phyloP scores from a whole-genome alignment of 768 basidiomycete genomes.

The Boletus rubropictus region DNA sequence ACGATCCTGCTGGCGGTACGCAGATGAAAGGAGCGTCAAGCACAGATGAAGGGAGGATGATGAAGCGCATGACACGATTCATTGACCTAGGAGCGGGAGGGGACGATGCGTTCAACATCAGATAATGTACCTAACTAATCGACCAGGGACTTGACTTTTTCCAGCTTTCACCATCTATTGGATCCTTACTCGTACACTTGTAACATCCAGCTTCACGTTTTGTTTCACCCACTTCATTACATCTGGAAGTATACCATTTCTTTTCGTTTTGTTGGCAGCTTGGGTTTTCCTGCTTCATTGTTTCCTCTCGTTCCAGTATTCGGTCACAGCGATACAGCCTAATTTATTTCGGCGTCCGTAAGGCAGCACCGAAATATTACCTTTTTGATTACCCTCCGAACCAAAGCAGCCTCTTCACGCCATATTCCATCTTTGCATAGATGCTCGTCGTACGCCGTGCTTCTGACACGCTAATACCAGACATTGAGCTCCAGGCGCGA shows the following conservation, averaged over 20 bases:
- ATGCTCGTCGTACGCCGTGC: constrained; percentile 82
- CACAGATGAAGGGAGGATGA: constrained; percentile 46
- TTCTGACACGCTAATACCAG: constrained; percentile 56
- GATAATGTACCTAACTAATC: constrained; percentile 24
- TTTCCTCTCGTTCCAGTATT: constrained; percentile 3
- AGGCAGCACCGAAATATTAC: neutral
- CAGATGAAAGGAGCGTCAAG: constrained; percentile 8
- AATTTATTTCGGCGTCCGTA: constrained; percentile 12
- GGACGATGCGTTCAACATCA: constrained; percentile 28
- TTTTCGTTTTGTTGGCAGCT: constrained; percentile 15
- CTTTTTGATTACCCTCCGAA: constrained; percentile 51
- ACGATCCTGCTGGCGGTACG: constrained; percentile 8
- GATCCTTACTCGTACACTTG: constrained; percentile 17
- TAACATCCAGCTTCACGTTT: constrained; percentile 15
- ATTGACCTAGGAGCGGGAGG: constrained; percentile 54
- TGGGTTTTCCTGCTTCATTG: constrained; percentile 2
- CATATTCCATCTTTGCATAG: constrained; percentile 91
- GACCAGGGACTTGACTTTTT: constrained; percentile 13
- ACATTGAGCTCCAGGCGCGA: neutral
- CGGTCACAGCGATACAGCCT: constrained; percentile 13
- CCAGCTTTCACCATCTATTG: constrained; percentile 10
- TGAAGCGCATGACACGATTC: constrained; percentile 74
- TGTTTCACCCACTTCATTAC: constrained; percentile 13
- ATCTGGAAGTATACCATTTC: constrained; percentile 22
- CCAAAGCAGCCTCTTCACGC: constrained; percentile 87